These are phyloP conservation scores for Trametes maxima DNA, from an alignment of 768 basidiomycete species.

Conservation along the genomic window DNA sequence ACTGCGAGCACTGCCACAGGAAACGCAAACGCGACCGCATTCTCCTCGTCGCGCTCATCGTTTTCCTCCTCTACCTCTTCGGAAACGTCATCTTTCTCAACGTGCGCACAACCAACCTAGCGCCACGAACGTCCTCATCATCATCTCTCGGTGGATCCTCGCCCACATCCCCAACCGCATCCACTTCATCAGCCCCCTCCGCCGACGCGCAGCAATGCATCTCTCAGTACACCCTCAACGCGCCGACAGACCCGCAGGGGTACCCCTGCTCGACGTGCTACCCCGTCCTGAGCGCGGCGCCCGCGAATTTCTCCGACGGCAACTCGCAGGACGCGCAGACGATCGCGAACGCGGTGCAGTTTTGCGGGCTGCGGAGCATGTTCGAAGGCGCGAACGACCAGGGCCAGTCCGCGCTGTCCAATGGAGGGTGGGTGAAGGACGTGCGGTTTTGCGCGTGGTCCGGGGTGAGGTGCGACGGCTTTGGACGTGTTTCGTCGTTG, in stretches of 20 bases:
- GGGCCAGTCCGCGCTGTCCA: slow-evolving; percentile 43
- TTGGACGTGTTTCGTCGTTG: slow-evolving; percentile 45
- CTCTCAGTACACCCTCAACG: slow-evolving; percentile 47
- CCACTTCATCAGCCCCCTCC: slow-evolving; percentile 38
- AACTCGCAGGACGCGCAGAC: slow-evolving; percentile 38
- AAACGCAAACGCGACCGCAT: slow-evolving; percentile 35
- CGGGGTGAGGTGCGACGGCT: slow-evolving; percentile 46
- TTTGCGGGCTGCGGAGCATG: slow-evolving; percentile 49
- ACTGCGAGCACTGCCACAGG: slow-evolving; percentile 31
- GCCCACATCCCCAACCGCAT: slow-evolving; percentile 25
- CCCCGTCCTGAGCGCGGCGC: slow-evolving; percentile 41
- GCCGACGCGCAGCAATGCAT: slow-evolving; percentile 47
- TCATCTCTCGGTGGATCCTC: background rate
- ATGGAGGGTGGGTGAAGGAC: slow-evolving; percentile 49
- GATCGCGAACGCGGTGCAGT: slow-evolving; percentile 44
- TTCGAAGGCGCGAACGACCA: slow-evolving; percentile 41
- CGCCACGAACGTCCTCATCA: background rate
- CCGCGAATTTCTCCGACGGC: slow-evolving; percentile 36
- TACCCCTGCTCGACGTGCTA: slow-evolving; percentile 53
- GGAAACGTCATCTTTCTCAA: slow-evolving; percentile 44
- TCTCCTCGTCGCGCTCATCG: slow-evolving; percentile 37
- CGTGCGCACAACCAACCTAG: slow-evolving; percentile 32
- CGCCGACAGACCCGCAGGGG: slow-evolving; percentile 42
- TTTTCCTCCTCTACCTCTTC: slow-evolving; percentile 46
- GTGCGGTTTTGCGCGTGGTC: slow-evolving; percentile 49